A percentile compares a stretch with the other conserved stretches of the same genome.
phyloP scores from a whole-genome alignment of 352 stramenopile species.

The Peronosclerospora sorghi region DNA sequence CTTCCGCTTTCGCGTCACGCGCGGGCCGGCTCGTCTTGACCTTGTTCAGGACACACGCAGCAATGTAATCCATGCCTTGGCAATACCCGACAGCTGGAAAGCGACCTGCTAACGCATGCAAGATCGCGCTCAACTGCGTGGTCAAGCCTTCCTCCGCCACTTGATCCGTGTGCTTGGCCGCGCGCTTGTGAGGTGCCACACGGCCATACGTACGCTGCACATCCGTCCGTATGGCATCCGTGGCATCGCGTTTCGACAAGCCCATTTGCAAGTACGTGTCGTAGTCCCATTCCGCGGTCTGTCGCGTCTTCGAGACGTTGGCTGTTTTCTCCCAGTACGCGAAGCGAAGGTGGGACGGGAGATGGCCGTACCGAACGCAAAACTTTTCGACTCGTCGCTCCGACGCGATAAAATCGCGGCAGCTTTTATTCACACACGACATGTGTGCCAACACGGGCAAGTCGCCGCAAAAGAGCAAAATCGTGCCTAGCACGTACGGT shows the following conservation, averaged over 20 bases:
- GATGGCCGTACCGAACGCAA: constrained; percentile 67
- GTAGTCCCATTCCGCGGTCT: constrained; percentile 59
- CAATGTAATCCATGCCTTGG: constrained; percentile 85
- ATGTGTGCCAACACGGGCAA: constrained; percentile 35
- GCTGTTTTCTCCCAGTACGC: constrained; percentile 61
- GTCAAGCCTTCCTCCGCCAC: constrained; percentile 62
- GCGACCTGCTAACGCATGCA: constrained; percentile 65
- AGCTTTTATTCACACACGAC: constrained; percentile 42
- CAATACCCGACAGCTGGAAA: constrained; percentile 82
- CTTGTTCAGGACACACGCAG: constrained; percentile 66
- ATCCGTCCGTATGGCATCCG: constrained; percentile 76
- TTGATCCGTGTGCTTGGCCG: constrained; percentile 39
- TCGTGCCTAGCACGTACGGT: constrained; percentile 58
- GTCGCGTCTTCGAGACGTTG: constrained; percentile 30
- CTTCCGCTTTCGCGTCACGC: constrained; percentile 34
- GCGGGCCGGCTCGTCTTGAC: constrained; percentile 51
- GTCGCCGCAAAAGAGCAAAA: constrained; percentile 59
- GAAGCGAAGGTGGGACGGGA: constrained; percentile 45
- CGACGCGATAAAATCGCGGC: constrained; percentile 46
- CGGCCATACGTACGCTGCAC: constrained; percentile 73
- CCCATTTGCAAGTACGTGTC: constrained; percentile 80
- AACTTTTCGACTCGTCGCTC: constrained; percentile 69
- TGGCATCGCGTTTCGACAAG: constrained; percentile 73
- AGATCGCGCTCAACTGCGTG: constrained; percentile 61
- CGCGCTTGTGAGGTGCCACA: constrained; percentile 68